A percentile compares a stretch with the other conserved stretches of the same genome.
phyloP scores from a whole-genome alignment of 352 stramenopile species.

The Pythium phragmiticola region DNA sequence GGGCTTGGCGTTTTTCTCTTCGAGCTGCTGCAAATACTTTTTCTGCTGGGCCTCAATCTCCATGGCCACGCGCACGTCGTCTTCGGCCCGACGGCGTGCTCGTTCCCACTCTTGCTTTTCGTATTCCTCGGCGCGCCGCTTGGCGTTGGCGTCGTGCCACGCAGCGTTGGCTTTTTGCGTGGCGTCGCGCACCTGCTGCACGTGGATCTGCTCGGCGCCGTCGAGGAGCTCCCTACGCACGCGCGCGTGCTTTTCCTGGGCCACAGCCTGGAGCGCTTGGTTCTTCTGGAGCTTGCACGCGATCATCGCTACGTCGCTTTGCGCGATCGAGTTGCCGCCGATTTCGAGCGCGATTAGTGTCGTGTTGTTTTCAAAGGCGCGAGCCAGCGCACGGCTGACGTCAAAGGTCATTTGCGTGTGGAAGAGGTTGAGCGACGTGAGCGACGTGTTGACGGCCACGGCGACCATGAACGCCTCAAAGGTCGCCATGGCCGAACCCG shows the following conservation, averaged over 20 bases:
- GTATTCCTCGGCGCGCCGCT: slow-evolving; percentile 40
- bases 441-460: slow-evolving; percentile 36
- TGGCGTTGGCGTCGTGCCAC: slow-evolving; percentile 59
- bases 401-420: slow-evolving; percentile 57
- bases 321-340: slow-evolving; percentile 41
- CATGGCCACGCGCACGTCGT: slow-evolving; percentile 43
- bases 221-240: slow-evolving; percentile 32
- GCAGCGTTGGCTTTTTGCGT: slow-evolving; percentile 41
- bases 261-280: slow-evolving; percentile 29
- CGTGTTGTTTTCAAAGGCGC: slow-evolving; percentile 49
- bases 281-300: slow-evolving; percentile 44
- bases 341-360: slow-evolving; percentile 54
- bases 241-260: slow-evolving; percentile 29
- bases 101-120: slow-evolving; percentile 55
- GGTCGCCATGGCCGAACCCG: slow-evolving; percentile 18
- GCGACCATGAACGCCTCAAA: slow-evolving; percentile 44
- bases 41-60: slow-evolving; percentile 62
- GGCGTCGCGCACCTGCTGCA: slow-evolving; percentile 34
- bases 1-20: slow-evolving; percentile 56
- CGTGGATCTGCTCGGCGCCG: slow-evolving; percentile 30
- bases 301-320: slow-evolving; percentile 50
- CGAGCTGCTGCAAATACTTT: slow-evolving; percentile 41
- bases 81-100: slow-evolving; percentile 37
- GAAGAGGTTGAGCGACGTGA: slow-evolving; percentile 60
- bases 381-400: slow-evolving; percentile 37